Conservation (phyloP, 2,329 filamentous ascomycete genomes). For the Raffaelea albimanens region DNA sequence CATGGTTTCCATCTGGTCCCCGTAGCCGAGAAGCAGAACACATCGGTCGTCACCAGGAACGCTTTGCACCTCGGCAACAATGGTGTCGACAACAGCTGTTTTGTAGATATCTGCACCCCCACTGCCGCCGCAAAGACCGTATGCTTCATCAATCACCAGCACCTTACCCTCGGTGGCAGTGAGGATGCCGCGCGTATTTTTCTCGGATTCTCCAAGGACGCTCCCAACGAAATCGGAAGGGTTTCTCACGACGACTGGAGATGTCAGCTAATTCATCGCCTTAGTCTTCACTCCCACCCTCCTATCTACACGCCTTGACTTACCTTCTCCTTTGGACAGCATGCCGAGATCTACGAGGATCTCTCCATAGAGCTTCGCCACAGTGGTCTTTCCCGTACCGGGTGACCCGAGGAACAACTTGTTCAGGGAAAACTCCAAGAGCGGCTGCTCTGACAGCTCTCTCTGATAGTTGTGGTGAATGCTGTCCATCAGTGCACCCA, state of each 20-base stretch:
- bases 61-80: conserved; percentile 65
- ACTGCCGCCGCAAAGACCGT: conserved; percentile 45
- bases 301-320: too few species aligned
- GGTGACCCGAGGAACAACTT: conserved; percentile 62
- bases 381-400: conserved; percentile 68
- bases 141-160: conserved; percentile 72
- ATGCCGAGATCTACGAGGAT: conserved; percentile 60
- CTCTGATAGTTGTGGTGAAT: conserved; percentile 55
- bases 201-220: conserved; percentile 56
- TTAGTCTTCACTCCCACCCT: too few species aligned
- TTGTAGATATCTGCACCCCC: conserved; percentile 38
- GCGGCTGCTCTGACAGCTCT: conserved; percentile 51
- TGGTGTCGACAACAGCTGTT: conserved; percentile 60
- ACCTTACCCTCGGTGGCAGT: conserved; percentile 61
- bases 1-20: conserved; percentile 61
- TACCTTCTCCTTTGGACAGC: conserved; percentile 59
- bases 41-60: conserved; percentile 62
- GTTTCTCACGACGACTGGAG: conserved; percentile 63
- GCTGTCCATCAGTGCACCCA: conserved; percentile 49
- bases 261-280: too few species aligned
- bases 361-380: conserved; percentile 62
- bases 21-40: conserved; percentile 62
- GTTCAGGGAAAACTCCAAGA: conserved; percentile 55
- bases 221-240: conserved; percentile 64
- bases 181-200: conserved; percentile 63